These are phyloP conservation scores for Saturnispora saitoi DNA, from an alignment of 805 yeast genomes.

Conservation along the genomic window DNA sequence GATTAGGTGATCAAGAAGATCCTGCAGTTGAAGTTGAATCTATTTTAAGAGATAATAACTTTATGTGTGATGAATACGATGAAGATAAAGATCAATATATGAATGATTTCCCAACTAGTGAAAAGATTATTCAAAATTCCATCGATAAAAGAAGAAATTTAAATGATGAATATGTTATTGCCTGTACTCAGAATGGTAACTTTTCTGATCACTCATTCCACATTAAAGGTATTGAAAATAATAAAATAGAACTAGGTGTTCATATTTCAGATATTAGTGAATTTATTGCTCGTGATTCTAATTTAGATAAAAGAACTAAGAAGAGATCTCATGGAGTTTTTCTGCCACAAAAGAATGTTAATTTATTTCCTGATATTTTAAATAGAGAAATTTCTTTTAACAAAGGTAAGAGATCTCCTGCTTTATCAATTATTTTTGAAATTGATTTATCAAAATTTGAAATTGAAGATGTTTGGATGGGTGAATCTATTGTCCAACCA, in stretches of 20 bases:
- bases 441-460: constrained; percentile 66
- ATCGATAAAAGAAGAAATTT: constrained; percentile 42
- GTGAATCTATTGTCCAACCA: constrained; percentile 64
- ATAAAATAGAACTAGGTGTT: constrained; percentile 71
- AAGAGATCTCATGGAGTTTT: constrained; percentile 86
- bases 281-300: constrained; percentile 61
- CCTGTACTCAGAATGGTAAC: constrained; percentile 49
- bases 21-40: constrained; percentile 77
- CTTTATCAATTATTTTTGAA: constrained; percentile 72
- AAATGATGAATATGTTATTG: constrained; percentile 51
- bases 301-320: constrained; percentile 80
- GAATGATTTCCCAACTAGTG: constrained; percentile 33
- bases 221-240: constrained; percentile 52
- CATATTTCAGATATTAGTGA: constrained; percentile 78
- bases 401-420: constrained; percentile 50
- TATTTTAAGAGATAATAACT: constrained; percentile 79
- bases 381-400: constrained; percentile 53
- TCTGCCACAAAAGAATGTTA: constrained; percentile 65
- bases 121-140: constrained; percentile 23
- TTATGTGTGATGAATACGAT: constrained; percentile 73
- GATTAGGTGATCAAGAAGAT: constrained; percentile 74
- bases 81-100: constrained; percentile 29
- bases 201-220: constrained; percentile 75
- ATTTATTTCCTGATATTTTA: constrained; percentile 60
- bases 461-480: constrained; percentile 68